Evolutionary conservation across 805 yeast species (phyloP).

Genomic region (Sugiyamaella qingdaonensis): DNA sequence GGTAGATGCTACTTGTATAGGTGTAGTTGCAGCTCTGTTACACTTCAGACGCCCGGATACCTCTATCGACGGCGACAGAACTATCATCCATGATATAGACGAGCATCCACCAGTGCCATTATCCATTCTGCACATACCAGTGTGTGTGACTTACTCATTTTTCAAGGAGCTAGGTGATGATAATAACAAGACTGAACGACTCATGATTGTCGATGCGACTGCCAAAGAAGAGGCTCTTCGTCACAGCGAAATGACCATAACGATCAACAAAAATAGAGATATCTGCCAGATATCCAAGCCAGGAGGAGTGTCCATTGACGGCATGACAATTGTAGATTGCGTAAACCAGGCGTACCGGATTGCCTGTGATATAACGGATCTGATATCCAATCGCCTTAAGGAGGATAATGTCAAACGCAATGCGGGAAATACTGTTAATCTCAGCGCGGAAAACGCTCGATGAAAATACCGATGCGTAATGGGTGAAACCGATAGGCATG

Average conservation of each 20-base stretch:
- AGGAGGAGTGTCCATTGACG: slow-evolving; percentile 85
- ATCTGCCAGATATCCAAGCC: slow-evolving; percentile 85
- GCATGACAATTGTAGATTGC: slow-evolving; percentile 61
- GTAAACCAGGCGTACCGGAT: slow-evolving; percentile 59
- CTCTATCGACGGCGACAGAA: slow-evolving; percentile 45
- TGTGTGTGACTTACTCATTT: slow-evolving; percentile 85
- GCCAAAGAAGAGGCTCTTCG: slow-evolving; percentile 70
- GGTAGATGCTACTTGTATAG: slow-evolving; percentile 85
- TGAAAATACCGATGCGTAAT: no score
- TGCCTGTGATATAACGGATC: slow-evolving; percentile 60
- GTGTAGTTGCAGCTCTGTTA: slow-evolving; percentile 78
- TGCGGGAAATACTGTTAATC: slow-evolving; percentile 31
- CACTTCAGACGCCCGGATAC: slow-evolving; percentile 85
- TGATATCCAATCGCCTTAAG: slow-evolving; percentile 53
- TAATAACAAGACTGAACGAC: slow-evolving; percentile 13
- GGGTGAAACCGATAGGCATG: no score
- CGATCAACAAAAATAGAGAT: slow-evolving; percentile 86
- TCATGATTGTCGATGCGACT: slow-evolving; percentile 63
- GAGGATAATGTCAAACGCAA: slow-evolving; percentile 51
- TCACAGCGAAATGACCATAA: slow-evolving; percentile 76
- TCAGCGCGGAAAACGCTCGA: slow-evolving; percentile 31
- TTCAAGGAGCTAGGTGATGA: slow-evolving; percentile 33
- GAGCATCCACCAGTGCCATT: slow-evolving; percentile 87
- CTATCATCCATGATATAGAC: slow-evolving; percentile 62
- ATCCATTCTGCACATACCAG: slow-evolving; percentile 82